Evolutionary conservation across 306 rosid genomes (phyloP), one percentile per base, ranked within the genome.

Genomic region (Corylus heterophylla): DNA sequence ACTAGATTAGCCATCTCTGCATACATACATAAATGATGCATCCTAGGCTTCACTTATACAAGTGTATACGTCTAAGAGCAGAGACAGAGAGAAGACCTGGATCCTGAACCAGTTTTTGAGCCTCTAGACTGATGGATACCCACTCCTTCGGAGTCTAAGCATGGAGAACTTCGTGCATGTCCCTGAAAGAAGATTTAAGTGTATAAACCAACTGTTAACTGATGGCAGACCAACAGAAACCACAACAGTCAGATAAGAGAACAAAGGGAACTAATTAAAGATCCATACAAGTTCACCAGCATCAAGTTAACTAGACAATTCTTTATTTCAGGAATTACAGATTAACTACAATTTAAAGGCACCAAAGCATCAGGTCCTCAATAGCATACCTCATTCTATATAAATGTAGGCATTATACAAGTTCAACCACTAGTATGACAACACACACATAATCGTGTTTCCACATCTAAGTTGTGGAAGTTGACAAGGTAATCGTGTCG

Each of bases 141-240:
- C 69, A 76, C 71, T 70, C 75, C 75, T 69, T 90, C 95, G 4
- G 85, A 83, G 62, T 90, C 95, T 27, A 86, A 62, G 75, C 77
- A 80, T n/a, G 73, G 64, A 77, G 79, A 83, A 83, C 74, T 79
- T 77, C 84, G 84, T 44, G 82, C 81, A 14, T 81, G 68, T 83
- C 89, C 93, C 97, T 90, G 70, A 74, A 82, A 78, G 74, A 87
- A 81, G 62, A 82, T 71, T 66, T 42, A 78, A 56, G 55, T 58
- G 80, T 22, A 59, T 44, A 59, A 59, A 83, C 48, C 56, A 63
- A 50, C 25, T 44, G 59, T 62, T 31, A 22, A 54, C 42, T 68
- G 39, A 5, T 78, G 49, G 39, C 47, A 54, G 76, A n/a, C 54
- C 62, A 75, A 29, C 55, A 73, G 62, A 59, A 31, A 16, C 10